Conservation (phyloP, 2,329 filamentous ascomycete genomes). For the Beauveria medogensis region DNA sequence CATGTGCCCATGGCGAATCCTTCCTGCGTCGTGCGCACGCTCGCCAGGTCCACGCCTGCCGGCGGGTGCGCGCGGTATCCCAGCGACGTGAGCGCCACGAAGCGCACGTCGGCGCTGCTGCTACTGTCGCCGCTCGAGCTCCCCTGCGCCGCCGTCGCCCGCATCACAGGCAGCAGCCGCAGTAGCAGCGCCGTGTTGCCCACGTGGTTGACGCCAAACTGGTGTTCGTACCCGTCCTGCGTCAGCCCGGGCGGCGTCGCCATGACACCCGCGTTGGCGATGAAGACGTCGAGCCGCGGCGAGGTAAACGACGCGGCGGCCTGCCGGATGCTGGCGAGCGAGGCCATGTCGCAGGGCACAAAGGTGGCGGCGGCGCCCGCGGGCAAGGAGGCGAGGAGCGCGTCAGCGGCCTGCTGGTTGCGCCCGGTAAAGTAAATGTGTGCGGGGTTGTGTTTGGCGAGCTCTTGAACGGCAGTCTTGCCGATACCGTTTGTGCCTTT, state of each 20-base stretch:
- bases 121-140: not conserved
- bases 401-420: slow-evolving; percentile 32
- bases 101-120: slow-evolving; percentile 14
- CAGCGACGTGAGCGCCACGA: slow-evolving; percentile 21
- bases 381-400: slow-evolving; percentile 31
- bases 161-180: slow-evolving; percentile 23
- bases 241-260: slow-evolving; percentile 20
- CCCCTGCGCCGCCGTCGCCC: slow-evolving; percentile 13
- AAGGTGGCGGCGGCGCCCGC: slow-evolving; percentile 17
- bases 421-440: slow-evolving; percentile 49
- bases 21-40: slow-evolving; percentile 18
- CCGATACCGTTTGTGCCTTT: slow-evolving; percentile 29
- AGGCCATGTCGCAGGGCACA: slow-evolving; percentile 40
- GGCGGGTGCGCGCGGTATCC: slow-evolving; percentile 20
- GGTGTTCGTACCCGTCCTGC: slow-evolving; percentile 26
- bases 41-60: slow-evolving; percentile 22
- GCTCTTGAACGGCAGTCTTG: slow-evolving; percentile 19
- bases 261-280: slow-evolving; percentile 31
- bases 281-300: slow-evolving; percentile 33
- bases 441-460: slow-evolving; percentile 34
- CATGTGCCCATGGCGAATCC: slow-evolving; percentile 26
- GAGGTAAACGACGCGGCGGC: slow-evolving; percentile 33
- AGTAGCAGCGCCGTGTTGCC: slow-evolving; percentile 25
- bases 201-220: slow-evolving; percentile 29
- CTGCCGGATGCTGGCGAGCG: slow-evolving; percentile 37